A percentile compares a stretch with the other conserved stretches of the same genome.
phyloP scores from a whole-genome alignment of 2,329 filamentous ascomycete species.

The Fusarium ambrosium region DNA sequence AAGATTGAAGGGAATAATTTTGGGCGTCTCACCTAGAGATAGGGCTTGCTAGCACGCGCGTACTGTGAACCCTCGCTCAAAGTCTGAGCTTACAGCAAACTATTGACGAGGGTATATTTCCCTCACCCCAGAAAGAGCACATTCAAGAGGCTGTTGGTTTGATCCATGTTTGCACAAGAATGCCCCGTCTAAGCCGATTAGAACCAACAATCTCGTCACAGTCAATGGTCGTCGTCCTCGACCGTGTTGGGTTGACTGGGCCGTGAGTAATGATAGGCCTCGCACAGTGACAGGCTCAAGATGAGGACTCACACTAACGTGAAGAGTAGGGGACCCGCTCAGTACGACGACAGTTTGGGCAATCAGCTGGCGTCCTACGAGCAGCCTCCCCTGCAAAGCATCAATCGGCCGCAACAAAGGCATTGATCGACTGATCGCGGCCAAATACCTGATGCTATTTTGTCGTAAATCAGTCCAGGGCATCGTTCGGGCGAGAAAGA shows the following conservation, averaged over 20 bases:
- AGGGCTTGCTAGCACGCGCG: constrained; percentile 21
- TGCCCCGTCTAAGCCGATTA: constrained; percentile 1
- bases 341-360: constrained; percentile 31
- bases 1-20: constrained; percentile 20
- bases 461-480: constrained; percentile 32
- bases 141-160: background rate
- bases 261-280: constrained; percentile 28
- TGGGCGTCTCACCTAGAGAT: constrained; percentile 26
- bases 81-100: background rate
- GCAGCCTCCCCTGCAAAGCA: constrained; percentile 32
- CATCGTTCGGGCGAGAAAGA: constrained; percentile 13
- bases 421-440: constrained; percentile 48
- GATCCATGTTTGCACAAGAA: constrained; percentile 1
- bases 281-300: constrained; percentile 34
- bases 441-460: constrained; percentile 42
- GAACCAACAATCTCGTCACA: constrained; percentile 24
- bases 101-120: background rate
- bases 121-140: background rate
- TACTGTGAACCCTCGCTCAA: background rate
- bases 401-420: constrained; percentile 32
- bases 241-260: constrained; percentile 35
- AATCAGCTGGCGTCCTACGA: constrained; percentile 37
- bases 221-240: background rate
- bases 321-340: constrained; percentile 39
- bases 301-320: constrained; percentile 38